Evolutionary conservation across 2,329 filamentous ascomycete species (phyloP), one percentile per base, ranked within the genome.

Genomic region (Truncatella angustata): DNA sequence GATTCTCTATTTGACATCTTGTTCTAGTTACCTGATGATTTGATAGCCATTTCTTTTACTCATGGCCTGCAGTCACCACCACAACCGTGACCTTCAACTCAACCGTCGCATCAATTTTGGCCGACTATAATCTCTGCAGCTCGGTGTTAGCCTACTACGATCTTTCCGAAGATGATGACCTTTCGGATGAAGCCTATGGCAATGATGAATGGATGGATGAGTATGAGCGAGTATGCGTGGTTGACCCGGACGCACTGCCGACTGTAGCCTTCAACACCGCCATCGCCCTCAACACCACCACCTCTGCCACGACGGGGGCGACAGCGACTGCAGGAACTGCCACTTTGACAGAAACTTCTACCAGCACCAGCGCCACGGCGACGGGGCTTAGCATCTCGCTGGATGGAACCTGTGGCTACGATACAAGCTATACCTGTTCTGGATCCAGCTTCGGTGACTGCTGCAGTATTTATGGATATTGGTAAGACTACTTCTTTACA

Each of bases 391-490:
- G 39, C 39, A 26, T 45, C 14, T 45, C 43, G 43, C 43, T 26
- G 3, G 43, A 45, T 7, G 43, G 43, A 11, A 45, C 24, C 9
- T 45, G 43, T 16, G 43, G 24, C 4, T 30, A 5, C 24, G 28
- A 30, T 11, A 32, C 24, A n/a, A 6, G 43, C 23, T 45, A 45
- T 16, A 45, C 26, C 14, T 45, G 43, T 6, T 30, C 24, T 2
- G 43, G 26, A 2, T 45, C 43, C 11, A 10, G n/a, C 7, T 45
- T 45, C n/a, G 43, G 43, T n/a, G 26, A 45, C n/a, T 45, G 43
- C 28, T 45, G 43, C 24, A 30, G 24, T n/a, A 30, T 34, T 5
- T 45, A 45, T 20, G 43, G 43, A 26, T 43, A 43, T n/a, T 43
- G 39, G 36, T 39, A 18, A 39, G 36, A 18, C 3, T 3, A 6